phyloP scores from a whole-genome alignment of 352 stramenopile species.

The Blastocystis sp. region DNA sequence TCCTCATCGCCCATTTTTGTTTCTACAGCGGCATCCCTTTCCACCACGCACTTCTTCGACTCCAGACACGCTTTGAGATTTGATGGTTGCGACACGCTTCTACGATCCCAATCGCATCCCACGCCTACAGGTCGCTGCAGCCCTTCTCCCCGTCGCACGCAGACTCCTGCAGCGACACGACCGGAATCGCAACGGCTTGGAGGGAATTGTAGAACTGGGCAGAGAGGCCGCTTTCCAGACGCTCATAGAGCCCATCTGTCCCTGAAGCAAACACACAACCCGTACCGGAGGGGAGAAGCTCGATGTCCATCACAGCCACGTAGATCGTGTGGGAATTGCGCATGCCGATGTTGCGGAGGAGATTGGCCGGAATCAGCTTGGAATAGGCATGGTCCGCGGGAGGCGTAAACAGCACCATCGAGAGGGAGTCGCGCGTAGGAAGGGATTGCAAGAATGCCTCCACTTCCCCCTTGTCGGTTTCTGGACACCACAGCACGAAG shows the following conservation, averaged over 20 bases:
- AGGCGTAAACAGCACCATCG: not conserved
- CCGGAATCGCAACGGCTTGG: not conserved
- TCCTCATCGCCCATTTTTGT: not conserved
- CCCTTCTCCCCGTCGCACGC: not conserved
- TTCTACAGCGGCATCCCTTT: not conserved
- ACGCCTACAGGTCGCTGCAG: not conserved
- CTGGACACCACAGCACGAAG: not conserved
- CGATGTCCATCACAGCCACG: not conserved
- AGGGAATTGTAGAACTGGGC: not conserved
- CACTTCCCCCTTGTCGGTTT: too few relatives aligned
- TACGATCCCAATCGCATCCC: not conserved
- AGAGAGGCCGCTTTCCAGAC: not conserved
- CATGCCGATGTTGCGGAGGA: conserved; percentile 9
- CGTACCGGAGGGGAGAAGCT: not conserved
- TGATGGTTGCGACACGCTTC: not conserved
- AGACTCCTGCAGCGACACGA: not conserved
- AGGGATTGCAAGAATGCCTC: not conserved
- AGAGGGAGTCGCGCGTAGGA: not conserved
- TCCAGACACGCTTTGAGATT: not conserved
- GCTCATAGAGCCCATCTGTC: not conserved
- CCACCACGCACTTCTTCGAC: not conserved
- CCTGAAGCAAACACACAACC: not conserved
- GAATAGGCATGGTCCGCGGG: not conserved
- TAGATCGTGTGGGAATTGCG: not conserved
- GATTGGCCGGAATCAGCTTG: not conserved